These are phyloP conservation scores for Juncus inflexus DNA, from an alignment of 176 grass and related monocot genomes.

Conservation along the genomic window DNA sequence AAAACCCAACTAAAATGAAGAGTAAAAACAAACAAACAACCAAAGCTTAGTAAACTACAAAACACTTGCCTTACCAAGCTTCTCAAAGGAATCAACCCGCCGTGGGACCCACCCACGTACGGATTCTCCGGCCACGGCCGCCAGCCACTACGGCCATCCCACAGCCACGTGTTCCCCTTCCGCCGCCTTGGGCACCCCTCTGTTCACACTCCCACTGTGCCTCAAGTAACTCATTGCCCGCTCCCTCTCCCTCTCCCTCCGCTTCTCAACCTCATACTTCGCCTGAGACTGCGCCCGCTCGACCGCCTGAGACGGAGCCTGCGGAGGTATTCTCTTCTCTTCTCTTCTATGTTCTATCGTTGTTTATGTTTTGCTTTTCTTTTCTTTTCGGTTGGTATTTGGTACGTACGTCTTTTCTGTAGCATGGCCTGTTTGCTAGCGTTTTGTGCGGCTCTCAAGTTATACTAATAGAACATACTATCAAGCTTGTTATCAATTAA, in stretches of 20 bases:
- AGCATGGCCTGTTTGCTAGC: too few species aligned
- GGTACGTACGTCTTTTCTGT: too few species aligned
- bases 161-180: constrained; percentile 85
- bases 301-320: not conserved
- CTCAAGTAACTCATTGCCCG: constrained; percentile 48
- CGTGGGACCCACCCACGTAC: constrained; percentile 92
- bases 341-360: too few species aligned
- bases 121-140: constrained; percentile 74
- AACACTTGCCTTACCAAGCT: constrained; percentile 80
- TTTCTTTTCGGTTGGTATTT: too few species aligned
- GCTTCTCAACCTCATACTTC: constrained; percentile 39
- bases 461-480: too few species aligned
- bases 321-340: too few species aligned
- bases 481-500: too few species aligned
- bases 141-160: constrained; percentile 92
- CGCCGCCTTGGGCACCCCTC: constrained; percentile 45
- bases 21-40: too few species aligned
- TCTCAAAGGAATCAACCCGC: constrained; percentile 93
- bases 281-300: constrained; percentile 20
- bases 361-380: too few species aligned
- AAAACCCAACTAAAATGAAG: too few species aligned
- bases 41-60: not conserved
- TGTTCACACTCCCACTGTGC: constrained; percentile 28
- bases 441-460: too few species aligned
- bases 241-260: constrained; percentile 25